Evolutionary conservation across 345 rosid genomes (phyloP), one percentile per base, ranked within the genome.

Genomic region (Laguncularia racemosa): DNA sequence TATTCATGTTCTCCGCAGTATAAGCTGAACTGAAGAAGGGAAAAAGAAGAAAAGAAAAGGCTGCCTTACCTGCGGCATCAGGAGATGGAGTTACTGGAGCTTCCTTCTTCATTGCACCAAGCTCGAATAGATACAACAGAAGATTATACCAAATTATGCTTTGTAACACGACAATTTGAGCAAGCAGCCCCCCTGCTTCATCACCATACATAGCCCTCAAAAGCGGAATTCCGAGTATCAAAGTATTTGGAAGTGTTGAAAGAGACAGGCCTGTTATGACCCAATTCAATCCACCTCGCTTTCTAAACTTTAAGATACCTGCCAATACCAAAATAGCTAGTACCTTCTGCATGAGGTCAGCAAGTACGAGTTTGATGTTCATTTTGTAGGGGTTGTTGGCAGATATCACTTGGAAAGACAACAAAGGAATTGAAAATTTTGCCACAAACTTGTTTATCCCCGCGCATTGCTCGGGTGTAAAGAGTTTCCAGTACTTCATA

Each of bases 381-480:
- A 92, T 86, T 52, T 73, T 75, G 68, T 76, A 89, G 0, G 89
- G 96, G 67, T 92, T 79, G 81, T 74, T 86, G 43, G 65, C 54
- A 15, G 91, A 75, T 48, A 92, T 75, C 46, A 89, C 78, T 56
- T 86, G 89, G 74, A 92, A 89, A 15, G 96, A 81, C 45, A 92
- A 58, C 46, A 89, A 69, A 4, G 96, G 98, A 46, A 92, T 75
- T 3, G 95, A 84, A 55, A 86, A 83, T 67, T 92, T 89, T 3
- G 96, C 87, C 12, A 89, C 98, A 48, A 89, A 84, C 76, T 77
- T 92, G 84, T 86, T 89, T 54, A 92, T 89, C 53, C 96, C 98
- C 44, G 82, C 73, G 66, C 95, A 89, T 70, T 92, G 98, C 33
- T 92, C 88, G 0, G 87, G 81, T 12, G 93, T 77, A 50, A 92